Base-by-base conservation (phyloP, 306 rosid genomes). In the Inga oerstediana region DNA sequence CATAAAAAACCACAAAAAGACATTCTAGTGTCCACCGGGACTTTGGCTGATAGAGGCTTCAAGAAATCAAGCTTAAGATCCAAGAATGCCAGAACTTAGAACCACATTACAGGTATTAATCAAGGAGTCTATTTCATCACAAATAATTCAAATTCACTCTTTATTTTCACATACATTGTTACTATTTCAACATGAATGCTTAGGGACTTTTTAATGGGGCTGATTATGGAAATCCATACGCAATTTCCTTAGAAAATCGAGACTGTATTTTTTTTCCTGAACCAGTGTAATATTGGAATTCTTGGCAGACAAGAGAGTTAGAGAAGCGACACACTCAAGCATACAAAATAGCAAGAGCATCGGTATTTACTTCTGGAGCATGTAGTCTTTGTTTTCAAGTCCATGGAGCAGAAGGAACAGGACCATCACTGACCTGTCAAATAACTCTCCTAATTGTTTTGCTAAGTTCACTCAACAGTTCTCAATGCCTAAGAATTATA, bases 321-420 rank as follows among this genome's bases (percentile, higher is more conserved):
- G 22, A 67, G 66, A 19, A 43, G 54, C 11, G 6, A 11, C 68
- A 70, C 43, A 52, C 44, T 70, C 72, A 62, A 30, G n/a, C 82
- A 79, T 51, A 69, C 32, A 19, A 75, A 54, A 54, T 15, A 39
- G 58, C 30, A 20, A 54, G 70, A 69, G 54, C 43, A 22, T 22
- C 19, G 13, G 27, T 51, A 79, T 69, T 69, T 79, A 39, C 75
- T 79, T 52, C 82, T 14, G 76, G 76, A 68, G 49, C 14, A 24
- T 3, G 3, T 9, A 79, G 69, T n/a, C 9, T 24, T 30, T 6
- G 19, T 37, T 17, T 39, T 15, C 76, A 79, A 79, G 27, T 39
- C 20, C 69, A 79, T 39, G 19, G 13, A 8, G 56, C 77, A 62
- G 44, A 69, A 79, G 70, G 56, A 69, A 69, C 68, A 20, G 17